phyloP scores from a whole-genome alignment of 495 filamentous ascomycete species.

The Rhypophila decipiens region DNA sequence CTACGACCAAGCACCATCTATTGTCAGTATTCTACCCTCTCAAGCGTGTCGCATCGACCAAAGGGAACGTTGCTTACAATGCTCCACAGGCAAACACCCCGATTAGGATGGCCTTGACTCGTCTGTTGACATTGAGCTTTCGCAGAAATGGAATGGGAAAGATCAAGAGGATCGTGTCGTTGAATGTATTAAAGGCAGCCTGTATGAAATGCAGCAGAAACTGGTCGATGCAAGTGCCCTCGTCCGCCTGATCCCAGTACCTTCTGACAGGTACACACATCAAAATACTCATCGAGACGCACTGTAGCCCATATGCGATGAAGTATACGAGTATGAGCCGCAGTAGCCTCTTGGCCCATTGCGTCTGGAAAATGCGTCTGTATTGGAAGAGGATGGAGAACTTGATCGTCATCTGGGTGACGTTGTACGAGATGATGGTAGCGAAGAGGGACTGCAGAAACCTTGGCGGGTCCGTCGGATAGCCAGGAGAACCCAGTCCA shows the following conservation, averaged over 20 bases:
- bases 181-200: slow-evolving; percentile 29
- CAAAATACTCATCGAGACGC: slow-evolving; percentile 17
- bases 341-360: neutral
- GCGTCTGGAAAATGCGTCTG: slow-evolving; percentile 13
- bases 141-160: slow-evolving; percentile 23
- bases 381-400: slow-evolving; percentile 19
- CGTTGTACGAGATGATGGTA: slow-evolving; percentile 12
- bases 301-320: slow-evolving; percentile 15
- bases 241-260: slow-evolving; percentile 19
- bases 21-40: neutral
- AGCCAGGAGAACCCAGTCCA: neutral
- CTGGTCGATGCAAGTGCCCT: slow-evolving; percentile 26
- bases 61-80: neutral
- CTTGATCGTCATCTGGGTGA: slow-evolving; percentile 9
- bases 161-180: slow-evolving; percentile 27
- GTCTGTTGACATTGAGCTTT: slow-evolving; percentile 5
- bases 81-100: neutral
- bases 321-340: slow-evolving; percentile 6
- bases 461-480: slow-evolving; percentile 14
- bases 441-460: slow-evolving; percentile 25
- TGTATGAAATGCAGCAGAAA: slow-evolving; percentile 25
- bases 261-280: slow-evolving; percentile 28
- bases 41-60: too few relatives aligned
- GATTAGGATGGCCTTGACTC: slow-evolving; percentile 3
- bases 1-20: neutral